These are phyloP conservation scores for Arthroderma sp. DNA, from an alignment of 2,329 filamentous ascomycete genomes.

Conservation along the genomic window DNA sequence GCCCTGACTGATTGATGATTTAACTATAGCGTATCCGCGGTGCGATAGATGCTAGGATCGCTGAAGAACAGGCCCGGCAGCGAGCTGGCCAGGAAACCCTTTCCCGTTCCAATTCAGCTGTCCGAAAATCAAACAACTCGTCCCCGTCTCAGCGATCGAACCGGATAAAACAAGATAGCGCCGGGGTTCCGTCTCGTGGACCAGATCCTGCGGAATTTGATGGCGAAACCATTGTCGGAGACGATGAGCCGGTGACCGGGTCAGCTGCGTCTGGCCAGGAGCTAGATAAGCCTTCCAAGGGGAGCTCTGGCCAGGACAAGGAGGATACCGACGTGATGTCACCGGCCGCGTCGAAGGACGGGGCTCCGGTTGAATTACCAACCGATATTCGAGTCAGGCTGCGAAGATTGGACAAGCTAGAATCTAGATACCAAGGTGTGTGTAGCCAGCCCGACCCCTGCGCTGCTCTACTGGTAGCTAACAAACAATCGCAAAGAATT, in stretches of 20 bases:
- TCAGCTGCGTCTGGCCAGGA: constrained; percentile 43
- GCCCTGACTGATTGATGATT: not conserved
- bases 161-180: constrained; percentile 19
- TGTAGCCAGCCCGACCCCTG: not conserved
- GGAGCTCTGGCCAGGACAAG: constrained; percentile 10
- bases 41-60: constrained; percentile 74
- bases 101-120: constrained; percentile 35
- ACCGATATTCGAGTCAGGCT: constrained; percentile 64
- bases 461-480: not conserved
- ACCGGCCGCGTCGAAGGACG: constrained; percentile 18
- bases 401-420: constrained; percentile 78
- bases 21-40: constrained; percentile 59
- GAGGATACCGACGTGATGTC: constrained; percentile 9
- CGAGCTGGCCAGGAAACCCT: constrained; percentile 37
- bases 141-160: constrained; percentile 20
- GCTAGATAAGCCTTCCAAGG: constrained; percentile 19
- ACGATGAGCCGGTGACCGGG: constrained; percentile 58
- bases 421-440: constrained; percentile 71
- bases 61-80: constrained; percentile 80
- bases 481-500: constrained; percentile 49
- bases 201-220: constrained; percentile 84
- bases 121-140: constrained; percentile 15
- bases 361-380: constrained; percentile 46
- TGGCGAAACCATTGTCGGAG: constrained; percentile 73
- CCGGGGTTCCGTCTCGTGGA: constrained; percentile 38